Conservation (phyloP, 306 rosid genomes). For the Argentina anserina region DNA sequence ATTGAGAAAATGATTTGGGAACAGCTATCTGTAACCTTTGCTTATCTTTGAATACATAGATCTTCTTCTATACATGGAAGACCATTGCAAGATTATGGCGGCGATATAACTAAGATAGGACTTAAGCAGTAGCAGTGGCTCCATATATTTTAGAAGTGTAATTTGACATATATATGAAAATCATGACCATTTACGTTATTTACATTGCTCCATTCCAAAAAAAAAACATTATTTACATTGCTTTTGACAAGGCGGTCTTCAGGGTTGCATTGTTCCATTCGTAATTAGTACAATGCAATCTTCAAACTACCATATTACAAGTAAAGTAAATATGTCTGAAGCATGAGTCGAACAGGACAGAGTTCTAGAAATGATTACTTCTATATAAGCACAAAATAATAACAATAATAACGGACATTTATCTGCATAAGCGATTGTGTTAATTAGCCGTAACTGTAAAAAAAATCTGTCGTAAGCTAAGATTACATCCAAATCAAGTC, state of each 20-base stretch:
- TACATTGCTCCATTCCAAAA: no score
- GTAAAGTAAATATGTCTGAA: neutral
- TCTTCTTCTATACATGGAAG: neutral
- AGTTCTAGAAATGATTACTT: neutral
- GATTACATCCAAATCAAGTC: neutral
- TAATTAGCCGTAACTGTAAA: neutral
- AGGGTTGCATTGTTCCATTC: neutral
- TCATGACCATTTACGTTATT: neutral
- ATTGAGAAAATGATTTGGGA: neutral
- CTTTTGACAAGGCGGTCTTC: neutral
- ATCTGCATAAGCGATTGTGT: neutral
- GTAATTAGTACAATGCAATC: neutral
- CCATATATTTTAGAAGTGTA: neutral
- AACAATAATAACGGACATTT: neutral
- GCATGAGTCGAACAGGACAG: neutral
- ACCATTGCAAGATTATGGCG: neutral
- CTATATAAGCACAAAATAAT: neutral
- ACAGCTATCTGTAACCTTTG: neutral
- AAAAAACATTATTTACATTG: no score
- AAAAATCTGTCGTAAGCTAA: neutral
- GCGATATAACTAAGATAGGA: neutral
- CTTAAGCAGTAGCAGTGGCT: neutral
- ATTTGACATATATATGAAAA: neutral
- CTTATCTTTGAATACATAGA: no score
- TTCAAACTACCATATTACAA: neutral